Conservation (phyloP, 371 early-diverging fungal species). For the Batkoa obscura region DNA sequence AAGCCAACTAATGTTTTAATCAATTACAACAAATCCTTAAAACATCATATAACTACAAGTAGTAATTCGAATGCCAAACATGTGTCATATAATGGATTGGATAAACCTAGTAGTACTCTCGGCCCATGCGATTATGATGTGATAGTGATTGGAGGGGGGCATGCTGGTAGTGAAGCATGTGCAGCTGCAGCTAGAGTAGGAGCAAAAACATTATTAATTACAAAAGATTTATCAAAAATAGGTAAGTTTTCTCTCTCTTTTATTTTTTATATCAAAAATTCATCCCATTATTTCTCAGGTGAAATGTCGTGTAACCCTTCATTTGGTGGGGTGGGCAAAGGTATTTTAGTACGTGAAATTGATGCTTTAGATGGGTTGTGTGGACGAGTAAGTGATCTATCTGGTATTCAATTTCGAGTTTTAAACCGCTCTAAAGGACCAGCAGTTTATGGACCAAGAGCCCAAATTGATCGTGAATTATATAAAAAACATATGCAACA, state of each 20-base stretch:
- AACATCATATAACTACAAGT: too few relatives aligned
- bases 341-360: conserved; percentile 57
- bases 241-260: conserved; percentile 11
- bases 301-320: conserved; percentile 84
- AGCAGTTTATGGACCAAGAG: conserved; percentile 71
- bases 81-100: too few relatives aligned
- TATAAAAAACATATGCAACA: conserved; percentile 58
- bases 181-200: conserved; percentile 68
- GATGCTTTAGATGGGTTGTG: conserved; percentile 76
- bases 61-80: too few relatives aligned
- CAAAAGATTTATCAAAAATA: conserved; percentile 55
- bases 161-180: conserved; percentile 73
- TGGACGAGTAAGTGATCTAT: conserved; percentile 51
- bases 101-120: too few relatives aligned
- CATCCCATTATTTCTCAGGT: conserved; percentile 17
- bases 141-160: conserved; percentile 72
- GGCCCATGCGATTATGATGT: conserved; percentile 19
- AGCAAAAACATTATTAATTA: conserved; percentile 52
- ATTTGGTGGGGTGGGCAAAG: conserved; percentile 76
- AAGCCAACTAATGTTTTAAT: too few relatives aligned
- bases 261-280: background rate
- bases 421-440: conserved; percentile 71
- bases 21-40: too few relatives aligned
- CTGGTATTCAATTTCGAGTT: conserved; percentile 76
- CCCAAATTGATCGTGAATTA: conserved; percentile 62